These are phyloP conservation scores for Astrothelium macrocarpum DNA, from an alignment of 495 filamentous ascomycete species.

Conservation along the genomic window DNA sequence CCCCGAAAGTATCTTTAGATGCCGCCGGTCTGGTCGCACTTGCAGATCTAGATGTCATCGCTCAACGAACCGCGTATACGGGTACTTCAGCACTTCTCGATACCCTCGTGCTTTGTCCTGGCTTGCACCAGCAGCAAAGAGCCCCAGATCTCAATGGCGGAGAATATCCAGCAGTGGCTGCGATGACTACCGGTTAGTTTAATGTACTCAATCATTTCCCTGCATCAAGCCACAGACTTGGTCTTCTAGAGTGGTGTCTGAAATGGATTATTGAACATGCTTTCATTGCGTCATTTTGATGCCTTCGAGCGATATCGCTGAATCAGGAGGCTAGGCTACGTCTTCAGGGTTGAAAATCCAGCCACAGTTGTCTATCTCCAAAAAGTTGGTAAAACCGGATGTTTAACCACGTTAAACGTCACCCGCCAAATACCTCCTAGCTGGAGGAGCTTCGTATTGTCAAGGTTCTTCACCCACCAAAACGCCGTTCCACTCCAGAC, in stretches of 20 bases:
- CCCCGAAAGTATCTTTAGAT: conserved; percentile 8
- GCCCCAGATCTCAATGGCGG: conserved; percentile 33
- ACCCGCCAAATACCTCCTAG: neutral
- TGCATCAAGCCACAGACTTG: too few relatives aligned
- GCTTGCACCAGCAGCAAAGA: conserved; percentile 50
- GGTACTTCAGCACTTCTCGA: conserved; percentile 46
- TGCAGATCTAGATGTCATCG: conserved; percentile 46
- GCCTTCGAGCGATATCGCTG: neutral
- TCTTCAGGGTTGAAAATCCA: conserved; percentile 26
- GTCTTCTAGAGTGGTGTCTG: neutral
- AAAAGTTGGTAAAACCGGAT: conserved; percentile 16
- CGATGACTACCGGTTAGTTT: conserved; percentile 18
- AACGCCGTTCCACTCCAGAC: conserved; percentile 5
- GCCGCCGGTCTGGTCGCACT: conserved; percentile 36
- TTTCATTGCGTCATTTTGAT: neutral
- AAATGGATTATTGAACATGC: neutral
- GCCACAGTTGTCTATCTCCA: conserved; percentile 24
- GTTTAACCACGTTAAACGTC: conserved; percentile 20
- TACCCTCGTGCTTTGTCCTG: conserved; percentile 46
- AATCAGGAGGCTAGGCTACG: conserved; percentile 14
- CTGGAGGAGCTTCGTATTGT: neutral
- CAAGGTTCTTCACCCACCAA: conserved; percentile 2
- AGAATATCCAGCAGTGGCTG: conserved; percentile 25
- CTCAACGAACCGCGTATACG: conserved; percentile 44
- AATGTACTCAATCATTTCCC: neutral